phyloP scores from a whole-genome alignment of 352 stramenopile genomes.

The Blastocystis sp. region DNA sequence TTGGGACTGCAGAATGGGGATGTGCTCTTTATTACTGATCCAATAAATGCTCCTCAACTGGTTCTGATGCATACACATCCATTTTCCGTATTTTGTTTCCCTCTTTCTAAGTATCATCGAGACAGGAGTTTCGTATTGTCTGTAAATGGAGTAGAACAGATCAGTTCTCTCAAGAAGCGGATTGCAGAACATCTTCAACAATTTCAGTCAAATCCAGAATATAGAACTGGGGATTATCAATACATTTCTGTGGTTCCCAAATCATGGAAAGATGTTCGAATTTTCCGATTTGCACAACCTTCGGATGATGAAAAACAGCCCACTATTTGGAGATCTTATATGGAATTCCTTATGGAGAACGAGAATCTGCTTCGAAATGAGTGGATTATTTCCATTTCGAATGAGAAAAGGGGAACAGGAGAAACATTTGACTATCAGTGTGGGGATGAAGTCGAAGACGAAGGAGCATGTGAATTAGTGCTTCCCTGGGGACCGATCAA shows the following conservation, averaged over 20 bases:
- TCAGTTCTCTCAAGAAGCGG: background rate
- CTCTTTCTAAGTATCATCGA: background rate
- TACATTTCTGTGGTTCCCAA: background rate
- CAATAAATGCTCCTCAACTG: background rate
- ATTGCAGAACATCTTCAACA: background rate
- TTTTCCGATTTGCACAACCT: conserved; percentile 2
- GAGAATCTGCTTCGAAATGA: background rate
- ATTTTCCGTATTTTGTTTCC: background rate
- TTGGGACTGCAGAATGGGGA: background rate
- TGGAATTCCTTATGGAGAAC: background rate
- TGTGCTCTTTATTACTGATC: background rate
- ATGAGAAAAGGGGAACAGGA: background rate
- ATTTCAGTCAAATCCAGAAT: background rate
- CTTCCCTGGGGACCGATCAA: background rate
- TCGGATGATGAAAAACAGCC: background rate
- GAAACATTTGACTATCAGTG: background rate
- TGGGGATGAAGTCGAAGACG: background rate
- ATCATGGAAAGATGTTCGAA: background rate
- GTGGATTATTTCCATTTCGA: background rate
- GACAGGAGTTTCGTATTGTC: background rate
- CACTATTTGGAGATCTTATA: background rate
- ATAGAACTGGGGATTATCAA: background rate
- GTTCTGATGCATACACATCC: background rate
- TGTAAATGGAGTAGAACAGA: background rate
- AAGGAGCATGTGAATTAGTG: background rate